Evolutionary conservation across 1,284 basidiomycete species (phyloP).

Genomic region (Ceratobasidium sp.): DNA sequence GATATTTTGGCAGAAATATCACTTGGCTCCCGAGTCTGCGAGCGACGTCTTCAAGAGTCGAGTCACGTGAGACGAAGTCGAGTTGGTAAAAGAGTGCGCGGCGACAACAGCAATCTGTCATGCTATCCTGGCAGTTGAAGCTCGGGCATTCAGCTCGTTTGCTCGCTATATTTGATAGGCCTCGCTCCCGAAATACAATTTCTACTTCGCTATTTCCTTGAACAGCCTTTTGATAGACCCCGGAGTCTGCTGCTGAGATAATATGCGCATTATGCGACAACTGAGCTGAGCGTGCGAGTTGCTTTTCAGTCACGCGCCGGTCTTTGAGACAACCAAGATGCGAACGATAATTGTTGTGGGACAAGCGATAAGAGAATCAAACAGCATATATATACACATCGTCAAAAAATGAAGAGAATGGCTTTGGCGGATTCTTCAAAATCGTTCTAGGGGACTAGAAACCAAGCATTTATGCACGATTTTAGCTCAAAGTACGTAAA

Average conservation of each 20-base stretch:
- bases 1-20: slow-evolving; percentile 45
- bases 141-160: slow-evolving; percentile 32
- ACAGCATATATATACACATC: not conserved
- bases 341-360: not conserved
- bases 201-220: slow-evolving; percentile 17
- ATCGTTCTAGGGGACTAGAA: not conserved
- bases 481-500: not conserved
- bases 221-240: not conserved
- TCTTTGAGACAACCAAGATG: not conserved
- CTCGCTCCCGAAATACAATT: slow-evolving; percentile 17
- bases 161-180: not conserved
- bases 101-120: slow-evolving; percentile 39
- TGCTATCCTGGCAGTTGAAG: slow-evolving; percentile 33
- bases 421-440: not conserved
- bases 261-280: not conserved
- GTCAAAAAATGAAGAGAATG: not conserved
- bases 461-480: not conserved
- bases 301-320: no score
- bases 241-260: slow-evolving; percentile 12
- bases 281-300: no score
- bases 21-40: slow-evolving; percentile 26
- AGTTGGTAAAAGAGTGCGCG: slow-evolving; percentile 30
- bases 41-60: slow-evolving; percentile 19
- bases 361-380: not conserved
- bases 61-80: slow-evolving; percentile 41